A percentile compares a stretch with the other conserved stretches of the same genome.
These are phyloP conservation scores for Coemansia sp. DNA, from an alignment of 192 early-diverging fungal genomes.

Conservation along the genomic window DNA sequence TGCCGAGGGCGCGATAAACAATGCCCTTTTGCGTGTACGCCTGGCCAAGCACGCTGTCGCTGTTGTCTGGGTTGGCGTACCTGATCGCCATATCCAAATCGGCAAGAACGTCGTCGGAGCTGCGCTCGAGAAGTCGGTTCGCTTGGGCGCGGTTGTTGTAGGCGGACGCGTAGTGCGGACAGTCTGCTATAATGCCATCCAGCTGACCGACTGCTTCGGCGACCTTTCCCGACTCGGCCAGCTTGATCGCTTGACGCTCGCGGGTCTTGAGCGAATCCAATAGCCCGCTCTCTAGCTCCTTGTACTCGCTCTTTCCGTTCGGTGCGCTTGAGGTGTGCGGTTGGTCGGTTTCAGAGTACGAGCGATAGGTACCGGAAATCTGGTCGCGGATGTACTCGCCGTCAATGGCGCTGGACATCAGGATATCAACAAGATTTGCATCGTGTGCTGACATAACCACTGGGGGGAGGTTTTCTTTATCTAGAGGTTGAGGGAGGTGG, in stretches of 20 bases:
- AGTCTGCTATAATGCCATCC: constrained; percentile 38
- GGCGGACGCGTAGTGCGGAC: constrained; percentile 59
- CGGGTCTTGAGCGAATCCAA: constrained; percentile 12
- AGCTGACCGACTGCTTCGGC: constrained; percentile 37
- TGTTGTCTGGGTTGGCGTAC: constrained; percentile 43
- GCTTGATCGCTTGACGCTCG: constrained; percentile 26
- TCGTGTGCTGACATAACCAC: constrained; percentile 24
- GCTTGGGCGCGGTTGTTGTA: constrained; percentile 65
- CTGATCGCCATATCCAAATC: constrained; percentile 62
- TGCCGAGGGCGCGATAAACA: constrained; percentile 48
- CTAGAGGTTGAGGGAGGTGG: no score
- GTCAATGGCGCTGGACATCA: constrained; percentile 31
- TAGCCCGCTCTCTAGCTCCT: constrained; percentile 6
- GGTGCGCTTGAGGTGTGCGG: not conserved
- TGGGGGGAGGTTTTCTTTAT: not conserved
- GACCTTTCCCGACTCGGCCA: constrained; percentile 49
- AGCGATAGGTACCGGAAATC: constrained; percentile 25
- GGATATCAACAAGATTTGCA: constrained; percentile 35
- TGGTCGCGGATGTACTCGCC: constrained; percentile 51
- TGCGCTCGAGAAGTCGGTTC: constrained; percentile 36
- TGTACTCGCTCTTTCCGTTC: not conserved
- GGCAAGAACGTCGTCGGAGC: constrained; percentile 10
- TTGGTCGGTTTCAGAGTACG: constrained; percentile 11
- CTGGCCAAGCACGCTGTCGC: constrained; percentile 27
- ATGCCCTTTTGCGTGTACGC: constrained; percentile 68